Base-by-base conservation (phyloP, 495 filamentous ascomycete species). In the Rostrohypoxylon terebratum region DNA sequence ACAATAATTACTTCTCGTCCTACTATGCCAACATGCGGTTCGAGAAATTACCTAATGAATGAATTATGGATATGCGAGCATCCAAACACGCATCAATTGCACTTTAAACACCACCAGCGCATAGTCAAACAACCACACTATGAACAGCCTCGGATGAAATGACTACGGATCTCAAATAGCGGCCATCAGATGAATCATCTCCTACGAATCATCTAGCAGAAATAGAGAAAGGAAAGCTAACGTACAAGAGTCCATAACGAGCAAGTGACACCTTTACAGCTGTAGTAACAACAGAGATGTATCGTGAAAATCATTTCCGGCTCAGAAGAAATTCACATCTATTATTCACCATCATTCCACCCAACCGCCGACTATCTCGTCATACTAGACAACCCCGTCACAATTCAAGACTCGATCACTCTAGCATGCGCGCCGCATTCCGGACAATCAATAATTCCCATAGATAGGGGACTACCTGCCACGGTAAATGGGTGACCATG, bases 401-500 rank as follows among this genome's bases (percentile, higher is more conserved):
- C 25, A 4, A 36, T n/a, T 40, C 14, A 14, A 38, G 34, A 7
- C 3, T 21, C 25, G 9, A 34, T 13, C n/a, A 1, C 14, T 36
- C 18, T 7, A 62, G 14, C 59, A 20, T 23, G 23, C 28, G 59
- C 25, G 7, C 40, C 59, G 18, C 62, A 68, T 16, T 68, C 58
- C 3, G 58, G 66, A 14, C 66, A 68, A 7, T 44, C 28, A n/a
- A 16, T 3, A 13, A 4, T 28, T 31, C 38, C 40, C 55, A 53
- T 53, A 4, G 36, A 38, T 14, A 54, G 9, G 7, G 1, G 25
- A 16, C 31, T 9, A 2, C 34, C 31, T 7, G 16, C 28, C 23
- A 53, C 31, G 42, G 54, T 59, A 53, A 67, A 59, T 7, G 64
- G 54, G 14, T 67, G 64, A 3, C 64, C 55, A 10, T 14, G 54